Conservation (phyloP, 1,284 basidiomycete species). For the Sanghuangporus baumii region DNA sequence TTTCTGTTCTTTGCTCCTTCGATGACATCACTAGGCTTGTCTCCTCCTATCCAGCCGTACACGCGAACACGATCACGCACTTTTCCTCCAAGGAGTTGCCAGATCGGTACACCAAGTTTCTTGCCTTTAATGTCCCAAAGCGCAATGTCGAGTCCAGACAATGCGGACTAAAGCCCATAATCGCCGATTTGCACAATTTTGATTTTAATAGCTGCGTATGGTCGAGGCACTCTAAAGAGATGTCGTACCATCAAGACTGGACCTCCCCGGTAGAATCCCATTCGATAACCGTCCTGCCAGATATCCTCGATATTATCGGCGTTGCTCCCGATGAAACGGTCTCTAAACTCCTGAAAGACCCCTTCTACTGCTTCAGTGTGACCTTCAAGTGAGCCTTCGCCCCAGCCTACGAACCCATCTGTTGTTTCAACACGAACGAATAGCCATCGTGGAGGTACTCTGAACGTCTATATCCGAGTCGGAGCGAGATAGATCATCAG, state of each 20-base stretch:
- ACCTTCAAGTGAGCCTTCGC: constrained; percentile 60
- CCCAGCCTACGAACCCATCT: constrained; percentile 64
- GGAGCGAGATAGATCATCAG: no score
- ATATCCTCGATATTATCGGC: constrained; percentile 63
- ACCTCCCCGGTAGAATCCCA: constrained; percentile 70
- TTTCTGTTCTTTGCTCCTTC: constrained; percentile 58
- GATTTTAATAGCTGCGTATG: neutral
- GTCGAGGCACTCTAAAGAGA: no score
- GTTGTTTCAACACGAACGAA: constrained; percentile 57
- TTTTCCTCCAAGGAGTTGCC: constrained; percentile 71
- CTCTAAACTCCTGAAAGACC: constrained; percentile 54
- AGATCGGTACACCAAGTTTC: constrained; percentile 68
- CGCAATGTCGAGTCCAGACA: constrained; percentile 51
- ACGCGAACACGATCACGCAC: constrained; percentile 55
- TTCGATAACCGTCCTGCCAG: constrained; percentile 61
- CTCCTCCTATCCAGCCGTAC: constrained; percentile 64
- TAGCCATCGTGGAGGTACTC: constrained; percentile 71
- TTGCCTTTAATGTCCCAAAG: constrained; percentile 79
- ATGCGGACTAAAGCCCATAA: constrained; percentile 37
- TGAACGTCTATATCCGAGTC: constrained; percentile 42
- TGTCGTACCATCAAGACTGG: constrained; percentile 60
- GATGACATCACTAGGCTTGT: constrained; percentile 59
- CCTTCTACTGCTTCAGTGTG: constrained; percentile 78
- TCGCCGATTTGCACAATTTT: neutral
- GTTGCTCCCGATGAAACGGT: constrained; percentile 62